Conservation (phyloP, 225 moss, liverwort and hornwort genomes). For the Rhytidiadelphus loreus region DNA sequence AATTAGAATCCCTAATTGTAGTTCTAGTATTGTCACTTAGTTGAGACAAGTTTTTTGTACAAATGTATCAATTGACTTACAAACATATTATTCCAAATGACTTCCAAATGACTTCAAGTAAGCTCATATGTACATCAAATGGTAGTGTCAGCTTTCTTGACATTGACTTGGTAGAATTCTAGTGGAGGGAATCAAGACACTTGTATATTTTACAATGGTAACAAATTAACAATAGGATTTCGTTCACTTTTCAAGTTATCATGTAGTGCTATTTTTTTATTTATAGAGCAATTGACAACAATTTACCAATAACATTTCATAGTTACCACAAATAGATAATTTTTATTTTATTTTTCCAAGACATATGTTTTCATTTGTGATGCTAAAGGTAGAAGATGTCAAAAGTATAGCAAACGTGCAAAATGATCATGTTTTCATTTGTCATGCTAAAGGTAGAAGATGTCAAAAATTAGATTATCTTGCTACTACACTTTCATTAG, state of each 20-base stretch:
- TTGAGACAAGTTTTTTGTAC: background rate
- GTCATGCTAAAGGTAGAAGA: background rate
- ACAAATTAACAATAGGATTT: accelerated
- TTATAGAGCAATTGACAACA: background rate
- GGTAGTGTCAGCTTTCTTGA: background rate
- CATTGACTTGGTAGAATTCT: background rate
- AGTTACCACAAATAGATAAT: background rate
- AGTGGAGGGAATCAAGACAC: too few species aligned
- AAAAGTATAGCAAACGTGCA: too few species aligned
- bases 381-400: background rate
- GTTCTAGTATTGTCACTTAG: background rate
- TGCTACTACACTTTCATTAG: too few species aligned
- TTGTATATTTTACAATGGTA: background rate
- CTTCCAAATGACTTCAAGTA: too few species aligned
- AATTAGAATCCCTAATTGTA: background rate
- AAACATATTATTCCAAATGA: background rate
- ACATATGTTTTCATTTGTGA: background rate
- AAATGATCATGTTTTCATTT: too few species aligned
- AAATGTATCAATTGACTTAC: background rate
- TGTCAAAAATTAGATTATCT: background rate
- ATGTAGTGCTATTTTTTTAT: background rate
- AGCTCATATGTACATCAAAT: background rate
- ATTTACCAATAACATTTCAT: too few species aligned
- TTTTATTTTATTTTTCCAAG: too few species aligned
- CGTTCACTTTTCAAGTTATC: background rate